Percentiles rank a stretch among this genome's conserved stretches.
Conservation (phyloP, 495 filamentous ascomycete genomes). For the Pseudoneurospora amorphoporcata region DNA sequence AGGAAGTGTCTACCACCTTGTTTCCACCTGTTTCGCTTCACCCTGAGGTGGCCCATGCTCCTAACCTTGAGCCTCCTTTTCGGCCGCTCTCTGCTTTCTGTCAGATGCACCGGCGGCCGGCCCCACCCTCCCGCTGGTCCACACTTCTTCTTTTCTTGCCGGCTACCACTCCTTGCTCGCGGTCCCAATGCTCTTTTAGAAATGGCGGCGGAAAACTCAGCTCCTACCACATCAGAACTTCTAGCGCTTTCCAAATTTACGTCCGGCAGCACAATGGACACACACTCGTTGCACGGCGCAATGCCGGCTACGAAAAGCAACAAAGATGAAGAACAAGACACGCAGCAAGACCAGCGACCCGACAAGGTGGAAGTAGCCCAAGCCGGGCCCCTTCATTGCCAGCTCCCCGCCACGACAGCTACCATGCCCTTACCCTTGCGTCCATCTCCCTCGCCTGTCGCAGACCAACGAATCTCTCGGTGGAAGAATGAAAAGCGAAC, state of each 20-base stretch:
- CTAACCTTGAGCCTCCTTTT: background rate
- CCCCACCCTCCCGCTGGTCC: background rate
- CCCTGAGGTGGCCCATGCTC: background rate
- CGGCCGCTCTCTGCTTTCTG: background rate
- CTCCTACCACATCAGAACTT: background rate
- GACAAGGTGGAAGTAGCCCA: background rate
- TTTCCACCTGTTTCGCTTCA: background rate
- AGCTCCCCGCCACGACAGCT: background rate
- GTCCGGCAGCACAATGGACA: background rate
- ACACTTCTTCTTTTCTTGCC: background rate
- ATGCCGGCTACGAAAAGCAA: background rate
- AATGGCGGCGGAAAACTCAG: background rate
- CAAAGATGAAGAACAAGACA: background rate
- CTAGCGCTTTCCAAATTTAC: background rate
- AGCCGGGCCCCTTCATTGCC: rapidly evolving
- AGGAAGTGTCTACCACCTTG: background rate
- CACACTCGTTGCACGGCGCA: background rate
- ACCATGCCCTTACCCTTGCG: background rate
- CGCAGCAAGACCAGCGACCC: background rate
- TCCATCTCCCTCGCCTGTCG: background rate
- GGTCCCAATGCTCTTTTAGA: background rate
- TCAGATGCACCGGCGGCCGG: no score
- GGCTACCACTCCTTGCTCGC: background rate
- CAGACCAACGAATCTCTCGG: background rate
- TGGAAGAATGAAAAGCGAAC: rapidly evolving